A percentile compares a stretch with the other conserved stretches of the same genome.
Evolutionary conservation across 352 stramenopile genomes (phyloP).

Genomic region (Vaucheria bursata): DNA sequence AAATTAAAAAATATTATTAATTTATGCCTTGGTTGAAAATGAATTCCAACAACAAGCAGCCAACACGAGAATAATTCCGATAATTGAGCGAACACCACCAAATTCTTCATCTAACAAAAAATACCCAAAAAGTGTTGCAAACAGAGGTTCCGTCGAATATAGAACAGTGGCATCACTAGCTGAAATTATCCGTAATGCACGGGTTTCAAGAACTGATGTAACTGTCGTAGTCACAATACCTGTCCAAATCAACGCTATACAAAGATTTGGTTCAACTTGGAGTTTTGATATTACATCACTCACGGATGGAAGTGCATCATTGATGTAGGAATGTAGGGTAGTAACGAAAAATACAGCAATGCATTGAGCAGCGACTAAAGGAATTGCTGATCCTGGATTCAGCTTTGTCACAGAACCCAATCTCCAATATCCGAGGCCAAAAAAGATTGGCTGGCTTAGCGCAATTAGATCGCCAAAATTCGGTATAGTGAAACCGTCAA

Average conservation of each 20-base stretch:
- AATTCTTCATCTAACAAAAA: constrained; percentile 55
- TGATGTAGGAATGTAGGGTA: constrained; percentile 1
- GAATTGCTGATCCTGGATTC: constrained; percentile 19
- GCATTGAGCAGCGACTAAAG: constrained; percentile 41
- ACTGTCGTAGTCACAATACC: constrained; percentile 57
- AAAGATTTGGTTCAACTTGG: neutral
- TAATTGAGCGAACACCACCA: too few species aligned
- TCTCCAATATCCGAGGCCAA: constrained; percentile 37
- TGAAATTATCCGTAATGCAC: constrained; percentile 53
- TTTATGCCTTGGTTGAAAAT: too few species aligned
- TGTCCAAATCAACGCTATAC: neutral
- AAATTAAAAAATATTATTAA: too few species aligned
- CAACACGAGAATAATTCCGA: too few species aligned
- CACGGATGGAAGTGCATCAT: neutral
- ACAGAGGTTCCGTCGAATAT: constrained; percentile 61
- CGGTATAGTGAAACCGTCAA: neutral
- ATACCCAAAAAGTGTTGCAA: constrained; percentile 56
- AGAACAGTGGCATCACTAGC: constrained; percentile 58
- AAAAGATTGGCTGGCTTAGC: constrained; percentile 4
- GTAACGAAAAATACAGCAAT: constrained; percentile 26
- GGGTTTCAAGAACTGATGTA: constrained; percentile 57
- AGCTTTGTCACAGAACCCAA: constrained; percentile 15
- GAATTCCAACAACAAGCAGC: too few species aligned
- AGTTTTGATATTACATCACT: neutral
- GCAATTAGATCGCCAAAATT: neutral